Evolutionary conservation across 306 rosid species (phyloP).

Genomic region (Chamaecrista fasciculata): DNA sequence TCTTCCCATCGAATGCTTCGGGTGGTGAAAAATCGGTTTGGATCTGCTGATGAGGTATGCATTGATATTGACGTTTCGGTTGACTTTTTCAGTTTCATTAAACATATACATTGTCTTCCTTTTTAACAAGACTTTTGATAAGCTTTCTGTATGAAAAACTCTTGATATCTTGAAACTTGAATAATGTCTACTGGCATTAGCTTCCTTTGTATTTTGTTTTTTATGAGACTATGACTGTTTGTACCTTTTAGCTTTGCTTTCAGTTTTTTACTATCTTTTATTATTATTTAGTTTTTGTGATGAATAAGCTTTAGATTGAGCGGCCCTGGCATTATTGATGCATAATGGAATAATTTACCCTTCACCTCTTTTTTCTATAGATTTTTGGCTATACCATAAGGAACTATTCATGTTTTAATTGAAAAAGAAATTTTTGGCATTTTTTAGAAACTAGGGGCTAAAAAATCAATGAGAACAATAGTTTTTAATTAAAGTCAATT

Average conservation of each 20-base stretch:
- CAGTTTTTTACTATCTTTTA: not conserved
- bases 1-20: conserved; percentile 86
- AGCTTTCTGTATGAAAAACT: not conserved
- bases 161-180: conserved; percentile 14
- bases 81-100: not conserved
- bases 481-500: not conserved
- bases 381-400: not conserved
- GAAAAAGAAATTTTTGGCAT: not conserved
- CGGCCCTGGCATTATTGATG: not conserved
- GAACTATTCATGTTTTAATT: not conserved
- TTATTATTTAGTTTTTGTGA: not conserved
- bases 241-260: conserved; percentile 22
- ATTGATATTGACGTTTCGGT: not conserved
- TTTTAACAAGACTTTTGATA: not conserved
- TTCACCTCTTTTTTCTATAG: not conserved
- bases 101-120: conserved; percentile 17
- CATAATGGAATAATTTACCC: not conserved
- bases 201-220: conserved; percentile 17
- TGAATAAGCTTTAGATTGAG: not conserved
- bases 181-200: not conserved
- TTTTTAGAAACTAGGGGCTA: not conserved
- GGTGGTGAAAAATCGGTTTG: conserved; percentile 91
- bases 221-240: conserved; percentile 16
- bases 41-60: conserved; percentile 87
- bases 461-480: not conserved